Base-by-base conservation (phyloP, 2,329 filamentous ascomycete species). In the Ophiostoma quercus region DNA sequence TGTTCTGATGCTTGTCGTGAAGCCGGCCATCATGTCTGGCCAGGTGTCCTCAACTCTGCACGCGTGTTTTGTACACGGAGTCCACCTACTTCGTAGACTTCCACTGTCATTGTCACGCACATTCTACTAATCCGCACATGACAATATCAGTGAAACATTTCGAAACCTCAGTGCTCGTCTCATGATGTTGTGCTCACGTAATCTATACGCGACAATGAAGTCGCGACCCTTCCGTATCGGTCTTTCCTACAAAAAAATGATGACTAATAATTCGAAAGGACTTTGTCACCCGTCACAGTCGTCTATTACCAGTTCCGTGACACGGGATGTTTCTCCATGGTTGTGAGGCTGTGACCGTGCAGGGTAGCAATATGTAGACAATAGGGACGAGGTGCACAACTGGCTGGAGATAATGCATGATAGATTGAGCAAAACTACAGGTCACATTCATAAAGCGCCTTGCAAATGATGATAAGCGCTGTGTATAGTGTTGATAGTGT, bases 121-220 rank as follows among this genome's bases (percentile, higher is more conserved):
- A 2, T 34, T 34, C 25, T 34, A 34, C 8, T 34, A 11, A 25
- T 57, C 22, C 9, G 2, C 22, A 25, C 11, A 22, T 1, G 51
- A 57, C 16, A 25, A 4, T 25, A 12, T 25, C 51, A 12, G 51
- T 57, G 51, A 29, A 25, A 57, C 22, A 57, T 25, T 14, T 22
- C 51, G 16, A 57, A 57, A 25, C 51, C 7, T n/a, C 47, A 54
- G 19, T 22, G 47, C 19, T 2, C 51, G 51, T 57, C 51, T 57
- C 51, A 22, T 7, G 22, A 57, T 12, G 51, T 57, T 57, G 51
- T 57, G 51, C 51, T 57, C 51, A 57, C 51, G 51, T 57, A 57
- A 57, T 57, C 51, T 57, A 57, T 57, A 57, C 51, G n/a, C 51
- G 51, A 57, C 51, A 25, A 25, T 4, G 6, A 47, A 47, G 25